Conservation (phyloP, 2,329 filamentous ascomycete species). For the Teratosphaeria nubilosa region DNA sequence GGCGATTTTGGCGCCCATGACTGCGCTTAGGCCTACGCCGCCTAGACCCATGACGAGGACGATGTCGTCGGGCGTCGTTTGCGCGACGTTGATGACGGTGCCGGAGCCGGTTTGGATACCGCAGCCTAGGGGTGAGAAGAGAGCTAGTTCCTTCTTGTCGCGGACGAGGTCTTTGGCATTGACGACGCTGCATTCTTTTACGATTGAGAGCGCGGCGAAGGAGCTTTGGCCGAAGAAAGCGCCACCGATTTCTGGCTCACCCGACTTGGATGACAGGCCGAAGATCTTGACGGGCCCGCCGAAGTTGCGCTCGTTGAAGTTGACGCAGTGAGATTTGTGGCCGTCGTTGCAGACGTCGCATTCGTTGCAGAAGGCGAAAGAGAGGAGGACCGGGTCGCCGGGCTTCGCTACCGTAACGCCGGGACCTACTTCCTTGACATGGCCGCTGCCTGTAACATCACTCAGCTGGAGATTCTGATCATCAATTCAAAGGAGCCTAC, state of each 20-base stretch:
- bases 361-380: constrained; percentile 37
- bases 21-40: constrained; percentile 37
- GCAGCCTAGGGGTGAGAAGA: constrained; percentile 38
- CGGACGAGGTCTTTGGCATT: constrained; percentile 32
- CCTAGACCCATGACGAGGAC: constrained; percentile 37
- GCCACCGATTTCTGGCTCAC: constrained; percentile 25
- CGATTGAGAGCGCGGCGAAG: constrained; percentile 32
- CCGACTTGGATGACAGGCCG: constrained; percentile 9
- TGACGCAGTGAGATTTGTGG: constrained; percentile 38
- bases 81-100: constrained; percentile 31
- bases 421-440: constrained; percentile 37
- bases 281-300: constrained; percentile 21
- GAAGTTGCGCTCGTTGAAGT: constrained; percentile 41
- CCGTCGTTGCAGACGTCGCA: constrained; percentile 41
- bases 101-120: constrained; percentile 38
- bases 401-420: constrained; percentile 32
- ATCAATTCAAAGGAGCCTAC: constrained; percentile 15
- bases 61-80: constrained; percentile 27
- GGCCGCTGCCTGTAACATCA: constrained; percentile 30
- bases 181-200: constrained; percentile 30
- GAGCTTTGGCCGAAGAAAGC: constrained; percentile 42
- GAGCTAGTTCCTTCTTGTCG: constrained; percentile 31
- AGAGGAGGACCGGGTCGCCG: constrained; percentile 40
- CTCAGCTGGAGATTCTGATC: background rate
- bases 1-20: constrained; percentile 40